Evolutionary conservation across 805 yeast species (phyloP), one percentile per base, ranked within the genome.

Genomic region (Cyberlindnera mrakii): DNA sequence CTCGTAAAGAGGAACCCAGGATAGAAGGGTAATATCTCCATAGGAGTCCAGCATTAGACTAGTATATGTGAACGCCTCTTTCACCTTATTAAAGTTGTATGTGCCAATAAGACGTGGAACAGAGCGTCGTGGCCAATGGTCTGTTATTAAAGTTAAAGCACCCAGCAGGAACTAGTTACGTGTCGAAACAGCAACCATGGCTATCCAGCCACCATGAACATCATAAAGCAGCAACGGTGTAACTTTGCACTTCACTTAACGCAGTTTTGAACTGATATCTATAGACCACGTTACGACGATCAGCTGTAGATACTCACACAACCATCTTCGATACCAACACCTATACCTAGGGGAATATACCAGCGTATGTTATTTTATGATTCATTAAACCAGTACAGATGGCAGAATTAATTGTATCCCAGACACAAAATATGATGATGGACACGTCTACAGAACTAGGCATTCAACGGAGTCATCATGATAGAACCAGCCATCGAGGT

Each of bases 251-350:
- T 55, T 80, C 85, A 43, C 86, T 85, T 25, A 80, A 65, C 0
- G 85, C 85, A 55, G 79, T 75, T 57, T 73, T 76, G 58, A 79
- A 73, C 59, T 80, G 86, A 57, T 77, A 79, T 59, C 79, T 55
- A 2, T 85, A 77, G 18, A 79, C 85, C 38, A 80, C 60, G 46
- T 70, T 72, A 51, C 85, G 85, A 50, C 85, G 69, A n/a, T 57
- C 57, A 1, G 81, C 70, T 75, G 54, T 78, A 80, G 42, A 77
- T 72, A 52, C 80, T 80, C 49, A 80, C 80, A 54, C 77, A 71
- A 37, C 81, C 82, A 56, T 82, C 80, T 60, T 78, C 85, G 37
- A 79, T 68, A 47, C 86, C 86, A 42, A 80, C 74, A 53, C 85
- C 85, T 32, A 77, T 60, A 46, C 86, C 86, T 31, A 80, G 42